phyloP scores from a whole-genome alignment of 164 flowering plant species.

The Euptelea pleiosperma region DNA sequence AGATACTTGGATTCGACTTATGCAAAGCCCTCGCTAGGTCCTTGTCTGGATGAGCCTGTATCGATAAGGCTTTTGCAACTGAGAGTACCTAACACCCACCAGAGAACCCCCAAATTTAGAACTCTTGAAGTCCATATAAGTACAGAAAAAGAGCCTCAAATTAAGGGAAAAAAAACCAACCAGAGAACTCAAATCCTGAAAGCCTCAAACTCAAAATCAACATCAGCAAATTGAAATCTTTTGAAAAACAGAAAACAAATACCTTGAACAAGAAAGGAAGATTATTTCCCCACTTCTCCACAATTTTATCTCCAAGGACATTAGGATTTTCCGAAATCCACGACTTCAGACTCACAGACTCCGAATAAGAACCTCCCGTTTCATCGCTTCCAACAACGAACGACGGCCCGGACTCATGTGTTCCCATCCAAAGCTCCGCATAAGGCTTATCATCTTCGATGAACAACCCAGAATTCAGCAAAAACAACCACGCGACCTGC shows the following conservation, averaged over 20 bases:
- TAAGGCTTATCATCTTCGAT: slow-evolving; percentile 34
- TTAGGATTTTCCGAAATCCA: slow-evolving; percentile 62
- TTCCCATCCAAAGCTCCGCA: slow-evolving; percentile 74
- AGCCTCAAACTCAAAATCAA: no score
- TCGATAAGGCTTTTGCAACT: slow-evolving; percentile 82
- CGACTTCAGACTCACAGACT: slow-evolving; percentile 39
- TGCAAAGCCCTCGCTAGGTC: slow-evolving; percentile 63
- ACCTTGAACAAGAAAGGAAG: slow-evolving; percentile 96
- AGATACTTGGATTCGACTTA: slow-evolving; percentile 47
- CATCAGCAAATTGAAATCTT: no score
- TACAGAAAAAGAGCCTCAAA: no score
- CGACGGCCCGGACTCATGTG: slow-evolving; percentile 55
- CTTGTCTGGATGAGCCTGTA: slow-evolving; percentile 97
- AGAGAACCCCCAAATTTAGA: no score
- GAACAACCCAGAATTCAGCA: slow-evolving; percentile 40
- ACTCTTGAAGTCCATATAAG: no score
- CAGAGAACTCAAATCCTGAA: no score
- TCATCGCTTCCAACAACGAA: slow-evolving; percentile 16
- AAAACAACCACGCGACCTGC: slow-evolving; percentile 45
- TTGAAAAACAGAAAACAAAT: background rate
- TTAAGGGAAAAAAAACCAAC: no score
- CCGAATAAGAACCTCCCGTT: slow-evolving; percentile 15
- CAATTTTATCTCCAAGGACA: slow-evolving; percentile 64
- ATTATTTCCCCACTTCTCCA: slow-evolving; percentile 65
- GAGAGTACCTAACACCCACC: slow-evolving; percentile 92